Base-by-base conservation (phyloP, 1,139 yeast genomes). In the Yamadazyma sp. region DNA sequence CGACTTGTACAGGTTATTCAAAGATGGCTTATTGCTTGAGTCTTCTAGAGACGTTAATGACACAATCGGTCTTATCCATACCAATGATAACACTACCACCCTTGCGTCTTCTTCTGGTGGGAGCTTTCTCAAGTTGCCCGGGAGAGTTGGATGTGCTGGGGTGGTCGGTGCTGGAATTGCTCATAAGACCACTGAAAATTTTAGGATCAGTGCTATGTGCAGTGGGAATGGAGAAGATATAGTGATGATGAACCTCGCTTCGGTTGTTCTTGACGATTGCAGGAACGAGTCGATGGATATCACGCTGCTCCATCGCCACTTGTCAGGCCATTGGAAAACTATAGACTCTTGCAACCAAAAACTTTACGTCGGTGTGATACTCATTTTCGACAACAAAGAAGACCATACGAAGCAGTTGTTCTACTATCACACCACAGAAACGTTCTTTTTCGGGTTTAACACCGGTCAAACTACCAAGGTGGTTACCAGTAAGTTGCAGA, bases 171-270 rank as follows among this genome's bases (percentile, higher is more conserved):
- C 75, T 3, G 75, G 75, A 0, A 57, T 69, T 14, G 77, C 62
- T 36, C 51, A 49, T 24, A 44, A 31, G 30, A 17, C 20, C 5
- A 39, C 39, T 20, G 47, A 48, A 2, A 49, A 48, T 2, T 37
- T 43, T 16, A 55, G 56, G 22, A 51, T 73, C 1, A 54, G 64
- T 34, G 66, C 76, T 36, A 61, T 74, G 67, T 73, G 80, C 52
- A 73, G 79, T 38, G 83, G 83, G 2, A 75, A 72, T 47, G 83
- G 83, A 1, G 83, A 77, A 49, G 79, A 75, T 44, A 75, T 77
- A 17, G 59, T 75, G 2, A 56, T 55, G 40, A 58, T 68, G 65
- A 67, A 64, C 35, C 49, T 76, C 27, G 72, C 79, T 0, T 51
- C 62, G 29, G 44, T 45, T 9, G 37, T 69, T n/a, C 34, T 34